Base-by-base conservation (phyloP, 768 basidiomycete species). In the Strobilomyces echinocephalus region DNA sequence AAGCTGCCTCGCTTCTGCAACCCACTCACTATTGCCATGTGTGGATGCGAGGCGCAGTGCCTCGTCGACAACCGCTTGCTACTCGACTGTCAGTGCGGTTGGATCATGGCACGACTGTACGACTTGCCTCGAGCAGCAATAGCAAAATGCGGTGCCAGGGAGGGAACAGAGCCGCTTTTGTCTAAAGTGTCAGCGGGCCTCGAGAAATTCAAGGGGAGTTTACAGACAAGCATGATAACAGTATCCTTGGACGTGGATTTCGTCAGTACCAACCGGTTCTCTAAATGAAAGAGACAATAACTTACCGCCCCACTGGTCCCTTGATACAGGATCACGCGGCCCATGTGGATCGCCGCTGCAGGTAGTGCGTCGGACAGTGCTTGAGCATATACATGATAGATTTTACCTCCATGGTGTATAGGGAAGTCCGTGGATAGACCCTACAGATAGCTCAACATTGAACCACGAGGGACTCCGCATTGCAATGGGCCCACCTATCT, bases 131-230 rank as follows among this genome's bases (percentile, higher is more conserved):
- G n/a, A 54, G 15, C 12, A 63, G 45, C 46, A 63, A 8, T 28
- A 57, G 0, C 16, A 53, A 41, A 21, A 56, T 41, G 34, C 61
- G 58, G 12, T 63, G 62, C 61, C 61, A 63, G n/a, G 62, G 38
- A 21, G 61, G 61, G 46, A 63, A 63, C 16, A 63, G 30, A 24
- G 62, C 50, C 41, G 61, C 61, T 63, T 20, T 48, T 34, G 24
- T 50, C 38, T 12, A 20, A n/a, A 26, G 31, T 43, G 26, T 63
- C 38, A 63, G 21, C 5, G 8, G 11, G 8, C 2, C 7, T 50
- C 15, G 1, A 24, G 8, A 41, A 18, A 10, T 5, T 0, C 2
- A 1, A 4, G 16, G 21, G 5, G 14, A 3, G 26, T 21, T 8
- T 8, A 52, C 62, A 15, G 16, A 63, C 61, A 50, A 24, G 14